Percentiles rank a stretch among this genome's conserved stretches.
Evolutionary conservation across 371 early-diverging fungal species (phyloP).

Genomic region (Mucor lusitanicus): DNA sequence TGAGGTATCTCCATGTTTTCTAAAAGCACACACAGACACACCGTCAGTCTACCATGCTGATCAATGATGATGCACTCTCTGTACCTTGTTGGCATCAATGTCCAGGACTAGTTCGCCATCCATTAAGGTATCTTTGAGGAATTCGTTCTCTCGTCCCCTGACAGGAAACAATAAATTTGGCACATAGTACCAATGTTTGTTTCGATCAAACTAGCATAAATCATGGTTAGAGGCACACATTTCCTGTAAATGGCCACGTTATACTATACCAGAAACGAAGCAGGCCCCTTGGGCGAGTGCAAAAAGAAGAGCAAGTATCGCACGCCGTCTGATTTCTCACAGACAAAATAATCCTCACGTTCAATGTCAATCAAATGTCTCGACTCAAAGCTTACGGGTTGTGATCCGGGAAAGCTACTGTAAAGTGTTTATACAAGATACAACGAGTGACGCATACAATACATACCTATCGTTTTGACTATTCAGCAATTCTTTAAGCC

Average conservation of each 20-base stretch:
- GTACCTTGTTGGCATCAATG: slow-evolving; percentile 55
- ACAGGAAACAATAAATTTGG: slow-evolving; percentile 63
- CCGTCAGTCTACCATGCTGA: not conserved
- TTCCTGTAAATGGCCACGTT: not conserved
- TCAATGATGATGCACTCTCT: not conserved
- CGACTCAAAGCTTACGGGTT: slow-evolving; percentile 78
- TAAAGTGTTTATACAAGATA: not conserved
- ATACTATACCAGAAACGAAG: slow-evolving; percentile 61
- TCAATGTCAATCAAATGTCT: slow-evolving; percentile 69
- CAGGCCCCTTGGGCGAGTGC: slow-evolving; percentile 57
- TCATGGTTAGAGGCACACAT: not conserved
- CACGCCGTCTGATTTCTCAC: slow-evolving; percentile 90
- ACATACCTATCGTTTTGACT: slow-evolving; percentile 46
- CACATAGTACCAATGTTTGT: slow-evolving; percentile 65
- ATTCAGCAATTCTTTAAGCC: slow-evolving; percentile 44
- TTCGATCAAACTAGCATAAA: slow-evolving; percentile 66
- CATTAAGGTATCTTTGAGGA: slow-evolving; percentile 71
- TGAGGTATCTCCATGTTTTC: slow-evolving; percentile 65
- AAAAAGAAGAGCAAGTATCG: slow-evolving; percentile 73
- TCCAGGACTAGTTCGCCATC: slow-evolving; percentile 80
- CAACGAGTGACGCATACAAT: not conserved
- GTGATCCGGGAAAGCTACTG: slow-evolving; percentile 85
- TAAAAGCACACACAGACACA: slow-evolving; percentile 6
- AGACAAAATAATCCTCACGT: slow-evolving; percentile 85
- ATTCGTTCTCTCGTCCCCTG: slow-evolving; percentile 56